Base-by-base conservation (phyloP, 1,284 basidiomycete genomes). In the Sporisorium iseilematis-ciliati region DNA sequence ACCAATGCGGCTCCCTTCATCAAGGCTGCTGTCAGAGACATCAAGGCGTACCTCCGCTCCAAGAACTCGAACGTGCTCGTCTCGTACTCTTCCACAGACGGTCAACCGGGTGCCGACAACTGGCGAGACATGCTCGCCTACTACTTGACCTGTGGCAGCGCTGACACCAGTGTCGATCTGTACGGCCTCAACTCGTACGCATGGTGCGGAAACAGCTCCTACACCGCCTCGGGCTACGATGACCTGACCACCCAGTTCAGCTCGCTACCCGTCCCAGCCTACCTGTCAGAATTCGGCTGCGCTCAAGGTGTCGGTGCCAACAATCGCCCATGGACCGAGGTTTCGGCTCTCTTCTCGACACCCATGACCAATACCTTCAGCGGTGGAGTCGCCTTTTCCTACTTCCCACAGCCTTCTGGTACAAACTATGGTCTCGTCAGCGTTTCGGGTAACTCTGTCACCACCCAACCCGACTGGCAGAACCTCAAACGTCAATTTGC, bases 11-110 rank as follows among this genome's bases (percentile, higher is more conserved):
- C 91, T 11, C 89, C 94, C 0, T 96, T 90, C 84, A 90, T 97
- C 85, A 96, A 96, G 86, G 94, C 93, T 42, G 94, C 94, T 20
- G 93, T 93, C 23, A 90, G 94, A 42, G 95, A 97, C 84, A 87
- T 90, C 79, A 95, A 91, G 85, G 90, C 94, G 2, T 96, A 94
- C 86, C 61, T 81, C 12, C 88, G 87, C 31, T 92, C 92, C 5
- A 86, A 87, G 14, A 59, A 61, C 38, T 92, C 90, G 2, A 87
- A 88, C 41, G 89, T 89, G 5, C 89, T 97, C 23, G 90, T 95
- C 50, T 92, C 92, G 3, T 97, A 96, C 86, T 90, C 93, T 18
- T 91, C 92, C 31, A 93, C 94, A 49, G 92, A 96, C 79, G 93
- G 91, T 7, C 87, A 88, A 55, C 80, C 89, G 10, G 86, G 87